Evolutionary conservation across 768 basidiomycete species (phyloP).

Genomic region (Russula ochroleuca): DNA sequence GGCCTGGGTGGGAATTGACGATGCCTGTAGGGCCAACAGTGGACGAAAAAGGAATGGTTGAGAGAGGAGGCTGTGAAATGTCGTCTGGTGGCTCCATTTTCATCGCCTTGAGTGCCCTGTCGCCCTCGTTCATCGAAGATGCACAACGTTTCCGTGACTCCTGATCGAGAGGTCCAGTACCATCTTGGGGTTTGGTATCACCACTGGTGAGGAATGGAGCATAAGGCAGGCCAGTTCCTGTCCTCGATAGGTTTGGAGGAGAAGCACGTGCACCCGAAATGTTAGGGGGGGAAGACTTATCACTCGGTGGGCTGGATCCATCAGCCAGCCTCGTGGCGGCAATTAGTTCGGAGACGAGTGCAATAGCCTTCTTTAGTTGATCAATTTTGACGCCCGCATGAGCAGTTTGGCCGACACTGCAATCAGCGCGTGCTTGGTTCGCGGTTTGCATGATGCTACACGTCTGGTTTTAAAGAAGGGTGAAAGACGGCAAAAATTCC

Average conservation of each 20-base stretch:
- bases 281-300: constrained; percentile 23
- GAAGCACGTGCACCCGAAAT: constrained; percentile 22
- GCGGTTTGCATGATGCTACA: constrained; percentile 59
- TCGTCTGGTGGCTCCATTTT: constrained; percentile 51
- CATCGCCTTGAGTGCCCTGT: constrained; percentile 43
- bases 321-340: constrained; percentile 40
- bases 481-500: constrained; percentile 27
- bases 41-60: constrained; percentile 28
- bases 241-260: constrained; percentile 21
- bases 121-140: constrained; percentile 43
- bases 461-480: constrained; percentile 22
- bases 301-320: constrained; percentile 33
- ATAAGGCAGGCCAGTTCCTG: constrained; percentile 22
- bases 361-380: constrained; percentile 52
- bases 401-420: constrained; percentile 42
- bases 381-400: constrained; percentile 51
- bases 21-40: constrained; percentile 23
- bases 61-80: constrained; percentile 28
- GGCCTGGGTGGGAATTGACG: constrained; percentile 21
- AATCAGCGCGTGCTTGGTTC: constrained; percentile 51
- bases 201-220: constrained; percentile 26
- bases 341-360: constrained; percentile 52
- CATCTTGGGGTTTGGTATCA: constrained; percentile 32
- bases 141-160: constrained; percentile 50
- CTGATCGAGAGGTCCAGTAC: constrained; percentile 37